These are phyloP conservation scores for Chaetomiaceae sp. DNA, from an alignment of 2,329 filamentous ascomycete species.

Conservation along the genomic window DNA sequence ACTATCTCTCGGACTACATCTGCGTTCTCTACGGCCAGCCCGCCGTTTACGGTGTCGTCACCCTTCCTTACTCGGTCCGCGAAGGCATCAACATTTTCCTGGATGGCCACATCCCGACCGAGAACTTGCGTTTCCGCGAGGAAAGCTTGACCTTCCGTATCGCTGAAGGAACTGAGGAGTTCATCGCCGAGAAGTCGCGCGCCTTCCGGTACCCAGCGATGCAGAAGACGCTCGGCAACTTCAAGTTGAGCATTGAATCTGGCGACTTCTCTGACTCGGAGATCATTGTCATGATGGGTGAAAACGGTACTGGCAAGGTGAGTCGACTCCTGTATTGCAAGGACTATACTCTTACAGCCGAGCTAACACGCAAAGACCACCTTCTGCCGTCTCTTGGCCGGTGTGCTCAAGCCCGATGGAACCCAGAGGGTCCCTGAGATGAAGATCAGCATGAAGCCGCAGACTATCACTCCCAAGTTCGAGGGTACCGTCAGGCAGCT, in stretches of 20 bases:
- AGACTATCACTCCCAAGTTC: slow-evolving; percentile 98
- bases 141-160: slow-evolving; percentile 96
- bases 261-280: slow-evolving; percentile 96
- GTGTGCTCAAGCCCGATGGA: slow-evolving; percentile 85
- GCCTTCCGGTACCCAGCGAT: slow-evolving; percentile 85
- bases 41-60: slow-evolving; percentile 96
- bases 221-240: slow-evolving; percentile 87
- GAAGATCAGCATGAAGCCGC: slow-evolving; percentile 99
- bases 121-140: slow-evolving; percentile 97
- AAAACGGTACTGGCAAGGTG: slow-evolving; percentile 81
- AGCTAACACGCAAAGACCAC: slow-evolving; percentile 63
- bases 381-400: slow-evolving; percentile 94
- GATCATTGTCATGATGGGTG: slow-evolving; percentile 99
- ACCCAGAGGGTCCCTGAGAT: slow-evolving; percentile 76
- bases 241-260: slow-evolving; percentile 74
- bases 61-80: slow-evolving; percentile 88
- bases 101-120: slow-evolving; percentile 94
- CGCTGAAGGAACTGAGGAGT: slow-evolving; percentile 83
- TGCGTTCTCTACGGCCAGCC: slow-evolving; percentile 95
- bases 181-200: slow-evolving; percentile 74
- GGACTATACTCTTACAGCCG: too few species aligned
- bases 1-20: slow-evolving; percentile 98
- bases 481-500: slow-evolving; percentile 93
- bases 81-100: slow-evolving; percentile 99
- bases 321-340: too few species aligned